These are phyloP conservation scores for Diaporthe ilicicola DNA, from an alignment of 2,329 filamentous ascomycete genomes.

Conservation along the genomic window DNA sequence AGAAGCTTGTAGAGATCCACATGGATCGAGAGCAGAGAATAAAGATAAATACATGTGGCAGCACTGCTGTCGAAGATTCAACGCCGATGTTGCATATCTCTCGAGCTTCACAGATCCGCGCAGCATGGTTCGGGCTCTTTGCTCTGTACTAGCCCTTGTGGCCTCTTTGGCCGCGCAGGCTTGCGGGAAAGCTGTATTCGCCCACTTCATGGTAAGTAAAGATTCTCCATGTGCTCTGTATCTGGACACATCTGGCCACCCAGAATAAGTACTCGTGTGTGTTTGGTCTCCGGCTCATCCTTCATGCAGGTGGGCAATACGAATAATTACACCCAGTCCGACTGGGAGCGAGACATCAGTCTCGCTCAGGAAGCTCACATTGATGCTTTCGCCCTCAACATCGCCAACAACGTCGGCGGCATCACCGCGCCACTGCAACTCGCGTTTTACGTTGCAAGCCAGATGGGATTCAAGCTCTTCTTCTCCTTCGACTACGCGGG, in stretches of 20 bases:
- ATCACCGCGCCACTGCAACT: slow-evolving; percentile 30
- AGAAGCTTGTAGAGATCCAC: too few species aligned
- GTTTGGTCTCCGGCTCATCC: too few species aligned
- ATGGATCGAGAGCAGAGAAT: too few species aligned
- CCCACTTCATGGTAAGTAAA: slow-evolving; percentile 40
- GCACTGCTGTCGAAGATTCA: too few species aligned
- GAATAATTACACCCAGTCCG: slow-evolving; percentile 24
- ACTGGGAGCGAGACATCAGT: slow-evolving; percentile 44
- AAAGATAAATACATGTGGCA: too few species aligned
- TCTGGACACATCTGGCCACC: not conserved
- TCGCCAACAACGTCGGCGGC: slow-evolving; percentile 31
- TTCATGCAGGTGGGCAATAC: slow-evolving; percentile 41
- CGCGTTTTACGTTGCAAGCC: slow-evolving; percentile 41
- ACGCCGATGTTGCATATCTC: too few species aligned
- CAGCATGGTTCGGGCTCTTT: too few species aligned
- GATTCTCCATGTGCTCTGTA: not conserved
- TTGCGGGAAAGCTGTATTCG: slow-evolving; percentile 41
- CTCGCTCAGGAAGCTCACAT: slow-evolving; percentile 46
- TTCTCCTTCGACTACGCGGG: slow-evolving; percentile 52
- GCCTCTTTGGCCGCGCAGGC: too few species aligned
- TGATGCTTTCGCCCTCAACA: slow-evolving; percentile 50
- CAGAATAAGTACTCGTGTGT: not conserved
- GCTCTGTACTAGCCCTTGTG: too few species aligned
- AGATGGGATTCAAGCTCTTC: slow-evolving; percentile 44
- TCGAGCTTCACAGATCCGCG: too few species aligned